Evolutionary conservation across 2,329 filamentous ascomycete species (phyloP).

Genomic region (Aureobasidium pullulans): DNA sequence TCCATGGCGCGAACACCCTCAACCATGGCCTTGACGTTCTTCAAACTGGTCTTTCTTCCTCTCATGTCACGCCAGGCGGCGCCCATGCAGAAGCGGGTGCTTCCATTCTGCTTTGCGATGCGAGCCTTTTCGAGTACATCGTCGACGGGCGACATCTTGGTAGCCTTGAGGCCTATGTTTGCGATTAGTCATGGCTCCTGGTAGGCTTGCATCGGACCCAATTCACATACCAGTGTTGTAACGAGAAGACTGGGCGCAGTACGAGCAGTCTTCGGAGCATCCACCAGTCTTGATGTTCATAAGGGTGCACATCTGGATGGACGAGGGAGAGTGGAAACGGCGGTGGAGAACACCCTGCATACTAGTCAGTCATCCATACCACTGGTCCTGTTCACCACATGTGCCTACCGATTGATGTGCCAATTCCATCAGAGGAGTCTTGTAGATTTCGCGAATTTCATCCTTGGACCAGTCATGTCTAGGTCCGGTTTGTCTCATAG

Average conservation of each 20-base stretch:
- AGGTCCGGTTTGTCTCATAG: slow-evolving; percentile 53
- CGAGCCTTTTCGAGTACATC: slow-evolving; percentile 72
- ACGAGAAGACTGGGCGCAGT: slow-evolving; percentile 82
- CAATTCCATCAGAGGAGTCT: slow-evolving; percentile 73
- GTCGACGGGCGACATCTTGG: slow-evolving; percentile 71
- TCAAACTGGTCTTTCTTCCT: slow-evolving; percentile 73
- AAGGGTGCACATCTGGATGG: slow-evolving; percentile 85
- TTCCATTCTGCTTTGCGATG: slow-evolving; percentile 72
- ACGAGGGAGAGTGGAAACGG: slow-evolving; percentile 73
- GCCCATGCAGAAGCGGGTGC: slow-evolving; percentile 91
- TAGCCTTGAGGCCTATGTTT: slow-evolving; percentile 56
- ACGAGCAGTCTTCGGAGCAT: slow-evolving; percentile 86
- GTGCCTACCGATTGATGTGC: slow-evolving; percentile 24
- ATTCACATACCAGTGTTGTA: slow-evolving; percentile 52
- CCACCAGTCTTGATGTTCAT: slow-evolving; percentile 97
- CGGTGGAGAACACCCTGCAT: slow-evolving; percentile 66
- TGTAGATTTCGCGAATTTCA: slow-evolving; percentile 74
- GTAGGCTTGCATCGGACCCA: background rate
- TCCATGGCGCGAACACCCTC: slow-evolving; percentile 70
- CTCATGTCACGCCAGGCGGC: slow-evolving; percentile 93
- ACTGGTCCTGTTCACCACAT: background rate
- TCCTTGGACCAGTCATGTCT: slow-evolving; percentile 73
- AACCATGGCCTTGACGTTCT: slow-evolving; percentile 82
- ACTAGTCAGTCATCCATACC: background rate
- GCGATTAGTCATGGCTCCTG: background rate